Percentiles rank a stretch among this genome's conserved stretches.
phyloP scores from a whole-genome alignment of 495 filamentous ascomycete genomes.

The Penicillium herquei region DNA sequence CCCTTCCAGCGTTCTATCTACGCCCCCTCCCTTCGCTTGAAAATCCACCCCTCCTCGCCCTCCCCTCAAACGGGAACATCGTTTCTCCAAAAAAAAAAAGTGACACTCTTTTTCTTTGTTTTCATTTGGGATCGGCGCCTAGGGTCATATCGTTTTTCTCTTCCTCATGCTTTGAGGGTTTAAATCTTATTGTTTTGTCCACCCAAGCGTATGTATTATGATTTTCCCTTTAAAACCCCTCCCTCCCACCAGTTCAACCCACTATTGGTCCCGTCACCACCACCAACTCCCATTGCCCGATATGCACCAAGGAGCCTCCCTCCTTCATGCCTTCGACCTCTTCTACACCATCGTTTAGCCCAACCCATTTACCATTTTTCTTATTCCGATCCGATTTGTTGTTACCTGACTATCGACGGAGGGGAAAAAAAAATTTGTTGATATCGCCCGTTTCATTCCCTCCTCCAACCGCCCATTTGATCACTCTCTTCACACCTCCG shows the following conservation, averaged over 20 bases:
- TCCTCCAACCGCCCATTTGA: background rate
- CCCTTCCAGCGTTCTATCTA: conserved; percentile 26
- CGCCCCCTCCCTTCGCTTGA: conserved; percentile 30
- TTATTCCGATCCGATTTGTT: background rate
- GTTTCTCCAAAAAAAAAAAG: conserved; percentile 26
- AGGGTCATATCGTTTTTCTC: conserved; percentile 22
- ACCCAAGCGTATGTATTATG: conserved; percentile 39
- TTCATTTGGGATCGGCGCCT: conserved; percentile 25
- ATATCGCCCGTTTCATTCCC: background rate
- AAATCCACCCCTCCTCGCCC: conserved; percentile 26
- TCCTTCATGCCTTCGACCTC: background rate
- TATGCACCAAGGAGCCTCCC: background rate
- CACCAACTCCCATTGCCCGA: conserved; percentile 2
- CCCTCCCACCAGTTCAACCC: conserved; percentile 15
- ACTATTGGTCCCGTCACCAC: conserved; percentile 9
- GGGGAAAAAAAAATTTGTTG: background rate
- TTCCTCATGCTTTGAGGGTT: conserved; percentile 42
- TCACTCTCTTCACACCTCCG: background rate
- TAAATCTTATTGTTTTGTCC: conserved; percentile 35
- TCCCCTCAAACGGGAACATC: conserved; percentile 19
- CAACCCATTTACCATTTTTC: background rate
- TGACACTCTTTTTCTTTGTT: conserved; percentile 19
- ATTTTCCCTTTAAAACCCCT: conserved; percentile 15
- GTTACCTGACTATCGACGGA: background rate
- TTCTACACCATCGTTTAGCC: background rate